These are phyloP conservation scores for Torrubiella hemipterigena DNA, from an alignment of 2,329 filamentous ascomycete genomes.

Conservation along the genomic window DNA sequence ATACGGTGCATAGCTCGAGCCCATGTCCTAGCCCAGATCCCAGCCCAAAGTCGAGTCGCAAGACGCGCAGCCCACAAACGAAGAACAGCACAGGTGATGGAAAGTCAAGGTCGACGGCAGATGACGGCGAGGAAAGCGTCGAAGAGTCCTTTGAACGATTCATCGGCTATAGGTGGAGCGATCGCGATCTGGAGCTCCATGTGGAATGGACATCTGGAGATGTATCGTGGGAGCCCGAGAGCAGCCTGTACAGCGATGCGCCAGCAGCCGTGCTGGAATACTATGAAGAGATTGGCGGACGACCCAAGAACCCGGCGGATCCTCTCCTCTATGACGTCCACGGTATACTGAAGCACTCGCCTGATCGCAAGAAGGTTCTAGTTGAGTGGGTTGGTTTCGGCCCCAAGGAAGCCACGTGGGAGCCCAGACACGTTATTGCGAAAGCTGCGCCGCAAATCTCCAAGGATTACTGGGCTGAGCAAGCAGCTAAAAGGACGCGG, in stretches of 20 bases:
- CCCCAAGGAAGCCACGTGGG: not conserved
- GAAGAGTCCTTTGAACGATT: no score
- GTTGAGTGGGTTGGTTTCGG: not conserved
- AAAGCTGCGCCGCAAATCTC: not conserved
- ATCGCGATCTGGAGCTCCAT: not conserved
- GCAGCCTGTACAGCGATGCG: not conserved
- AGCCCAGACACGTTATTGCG: not conserved
- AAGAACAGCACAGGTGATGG: no score
- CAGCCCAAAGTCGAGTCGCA: no score
- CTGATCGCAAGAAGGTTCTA: not conserved
- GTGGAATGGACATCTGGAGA: not conserved
- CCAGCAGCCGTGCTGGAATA: not conserved
- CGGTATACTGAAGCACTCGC: not conserved
- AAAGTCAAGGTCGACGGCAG: no score
- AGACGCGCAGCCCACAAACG: no score
- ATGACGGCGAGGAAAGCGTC: no score
- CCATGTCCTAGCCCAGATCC: no score
- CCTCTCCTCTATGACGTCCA: not conserved
- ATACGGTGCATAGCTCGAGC: no score
- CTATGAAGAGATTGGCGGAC: not conserved
- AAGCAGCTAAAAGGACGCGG: no score
- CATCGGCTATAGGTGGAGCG: not conserved
- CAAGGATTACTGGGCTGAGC: no score
- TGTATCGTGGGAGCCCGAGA: not conserved
- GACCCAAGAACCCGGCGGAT: not conserved